Conservation (phyloP, 75 land plant species). For the Cupressus sempervirens region DNA sequence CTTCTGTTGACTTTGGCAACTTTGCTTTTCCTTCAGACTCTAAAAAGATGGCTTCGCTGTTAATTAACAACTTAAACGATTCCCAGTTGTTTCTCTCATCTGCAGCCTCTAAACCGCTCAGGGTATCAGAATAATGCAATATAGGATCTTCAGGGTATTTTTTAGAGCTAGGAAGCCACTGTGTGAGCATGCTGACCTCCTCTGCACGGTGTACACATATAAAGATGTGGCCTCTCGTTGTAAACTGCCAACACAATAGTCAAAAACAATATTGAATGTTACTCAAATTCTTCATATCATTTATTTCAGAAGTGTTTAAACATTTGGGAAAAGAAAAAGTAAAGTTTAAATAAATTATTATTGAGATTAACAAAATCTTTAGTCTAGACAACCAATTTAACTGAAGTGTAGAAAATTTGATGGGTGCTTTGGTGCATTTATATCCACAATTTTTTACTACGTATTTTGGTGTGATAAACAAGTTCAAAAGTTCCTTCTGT, state of each 20-base stretch:
- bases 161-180: conserved; percentile 12
- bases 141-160: not conserved
- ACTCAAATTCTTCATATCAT: not conserved
- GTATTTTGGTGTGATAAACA: no score
- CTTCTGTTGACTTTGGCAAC: conserved; percentile 6
- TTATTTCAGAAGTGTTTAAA: not conserved
- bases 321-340: no score
- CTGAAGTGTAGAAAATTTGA: not conserved
- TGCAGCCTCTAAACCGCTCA: conserved; percentile 28
- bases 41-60: conserved; percentile 20
- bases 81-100: conserved; percentile 28
- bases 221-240: conserved; percentile 41
- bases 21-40: conserved; percentile 3
- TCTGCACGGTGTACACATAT: conserved; percentile 32
- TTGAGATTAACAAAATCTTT: not conserved
- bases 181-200: conserved; percentile 5
- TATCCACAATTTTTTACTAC: no score
- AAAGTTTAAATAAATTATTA: not conserved
- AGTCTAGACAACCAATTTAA: not conserved
- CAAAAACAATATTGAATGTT: not conserved
- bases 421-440: not conserved
- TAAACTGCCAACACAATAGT: conserved; percentile 28
- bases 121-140: conserved; percentile 7
- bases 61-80: conserved; percentile 21
- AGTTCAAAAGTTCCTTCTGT: no score